These are phyloP conservation scores for Combretum micranthum DNA, from an alignment of 345 rosid genomes.

Conservation along the genomic window DNA sequence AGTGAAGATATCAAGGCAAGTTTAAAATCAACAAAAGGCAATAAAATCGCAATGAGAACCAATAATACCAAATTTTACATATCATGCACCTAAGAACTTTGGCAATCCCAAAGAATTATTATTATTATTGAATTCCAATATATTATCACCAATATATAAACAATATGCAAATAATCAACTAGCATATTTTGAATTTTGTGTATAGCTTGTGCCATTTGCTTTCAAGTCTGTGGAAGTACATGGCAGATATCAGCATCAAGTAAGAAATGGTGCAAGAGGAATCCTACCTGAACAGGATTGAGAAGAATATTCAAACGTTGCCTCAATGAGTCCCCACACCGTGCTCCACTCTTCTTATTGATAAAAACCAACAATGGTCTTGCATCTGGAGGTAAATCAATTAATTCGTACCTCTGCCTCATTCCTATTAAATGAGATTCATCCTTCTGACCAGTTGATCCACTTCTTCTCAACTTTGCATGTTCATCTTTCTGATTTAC, in stretches of 20 bases:
- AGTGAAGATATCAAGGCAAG: too few species aligned
- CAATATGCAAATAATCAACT: too few species aligned
- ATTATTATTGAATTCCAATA: too few species aligned
- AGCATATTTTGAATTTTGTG: too few species aligned
- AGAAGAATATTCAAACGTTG: constrained; percentile 74
- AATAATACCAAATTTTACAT: too few species aligned
- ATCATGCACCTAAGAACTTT: too few species aligned
- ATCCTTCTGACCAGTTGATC: constrained; percentile 65
- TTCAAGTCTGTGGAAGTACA: neutral
- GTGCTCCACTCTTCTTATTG: constrained; percentile 91
- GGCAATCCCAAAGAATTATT: too few species aligned
- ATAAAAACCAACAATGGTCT: constrained; percentile 84
- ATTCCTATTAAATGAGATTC: constrained; percentile 58
- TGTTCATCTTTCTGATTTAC: neutral
- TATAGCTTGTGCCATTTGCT: too few species aligned
- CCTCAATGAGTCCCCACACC: constrained; percentile 62
- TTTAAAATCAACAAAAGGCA: too few species aligned
- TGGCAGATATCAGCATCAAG: neutral
- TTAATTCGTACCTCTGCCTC: constrained; percentile 73
- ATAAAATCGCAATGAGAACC: too few species aligned
- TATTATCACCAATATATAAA: too few species aligned
- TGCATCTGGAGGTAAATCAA: constrained; percentile 70
- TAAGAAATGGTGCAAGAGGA: neutral
- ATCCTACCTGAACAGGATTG: constrained; percentile 74
- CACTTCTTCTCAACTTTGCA: constrained; percentile 32